Evolutionary conservation across 2,329 filamentous ascomycete species (phyloP).

Genomic region (Penicillium digitatum): DNA sequence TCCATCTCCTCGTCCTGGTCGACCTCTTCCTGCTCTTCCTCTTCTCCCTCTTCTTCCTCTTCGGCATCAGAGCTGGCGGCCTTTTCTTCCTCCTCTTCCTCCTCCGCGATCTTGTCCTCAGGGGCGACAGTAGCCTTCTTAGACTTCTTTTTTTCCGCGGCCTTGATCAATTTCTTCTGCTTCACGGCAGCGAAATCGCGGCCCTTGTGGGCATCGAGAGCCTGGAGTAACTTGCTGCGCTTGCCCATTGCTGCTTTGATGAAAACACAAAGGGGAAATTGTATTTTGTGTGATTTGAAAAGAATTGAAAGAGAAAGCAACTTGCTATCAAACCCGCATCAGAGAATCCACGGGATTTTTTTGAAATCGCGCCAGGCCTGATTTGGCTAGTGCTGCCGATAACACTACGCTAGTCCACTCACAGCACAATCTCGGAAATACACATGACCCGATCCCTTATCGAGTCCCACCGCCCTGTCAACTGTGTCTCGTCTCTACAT

Average conservation of each 20-base stretch:
- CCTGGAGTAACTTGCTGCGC: conserved; percentile 56
- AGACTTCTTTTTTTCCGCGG: conserved; percentile 45
- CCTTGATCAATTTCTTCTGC: conserved; percentile 62
- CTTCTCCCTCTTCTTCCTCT: conserved; percentile 20
- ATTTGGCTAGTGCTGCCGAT: conserved; percentile 22
- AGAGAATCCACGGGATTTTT: conserved; percentile 33
- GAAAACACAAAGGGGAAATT: conserved; percentile 5
- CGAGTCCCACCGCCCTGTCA: conserved; percentile 4
- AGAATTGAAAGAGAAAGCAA: conserved; percentile 12
- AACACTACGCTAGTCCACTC: conserved; percentile 14
- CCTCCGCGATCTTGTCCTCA: conserved; percentile 26
- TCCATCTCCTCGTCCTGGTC: conserved; percentile 40
- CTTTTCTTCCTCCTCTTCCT: conserved; percentile 37
- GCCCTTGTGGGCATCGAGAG: conserved; percentile 57
- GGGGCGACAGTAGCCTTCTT: conserved; percentile 26
- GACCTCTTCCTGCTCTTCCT: conserved; percentile 26
- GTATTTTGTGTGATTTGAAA: conserved; percentile 8
- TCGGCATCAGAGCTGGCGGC: conserved; percentile 30
- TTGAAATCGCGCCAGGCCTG: conserved; percentile 26
- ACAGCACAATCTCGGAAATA: conserved; percentile 18
- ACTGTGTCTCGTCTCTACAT: not conserved
- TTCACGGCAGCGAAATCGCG: conserved; percentile 72
- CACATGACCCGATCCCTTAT: conserved; percentile 29
- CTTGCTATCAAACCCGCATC: conserved; percentile 14
- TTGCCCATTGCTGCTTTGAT: conserved; percentile 44